Base-by-base conservation (phyloP, 2,329 filamentous ascomycete species). In the Aspergillus ruber region DNA sequence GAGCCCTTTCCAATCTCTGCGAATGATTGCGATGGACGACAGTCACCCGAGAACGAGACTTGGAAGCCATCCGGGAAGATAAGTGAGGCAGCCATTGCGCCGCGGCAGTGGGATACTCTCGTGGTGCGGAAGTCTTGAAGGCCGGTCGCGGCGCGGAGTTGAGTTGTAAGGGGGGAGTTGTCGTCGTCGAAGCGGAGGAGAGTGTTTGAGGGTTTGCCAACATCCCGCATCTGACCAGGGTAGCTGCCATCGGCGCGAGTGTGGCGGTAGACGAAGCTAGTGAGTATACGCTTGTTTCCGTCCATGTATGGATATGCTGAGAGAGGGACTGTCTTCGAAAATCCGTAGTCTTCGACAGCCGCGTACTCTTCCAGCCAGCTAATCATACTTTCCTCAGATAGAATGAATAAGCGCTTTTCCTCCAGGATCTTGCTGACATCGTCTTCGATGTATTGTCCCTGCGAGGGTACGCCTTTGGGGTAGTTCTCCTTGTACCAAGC, bases 11-110 rank as follows among this genome's bases (percentile, higher is more conserved):
- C 94, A 44, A 91, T 85, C 10, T 68, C 56, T 0, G 82, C 81
- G 62, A 98, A 96, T 0, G 71, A 63, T 2, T 71, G 59, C 3
- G 82, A 88, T 0, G 93, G 93, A 6, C 93, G 81, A 65, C 91
- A 97, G 72, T 98, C 93, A 47, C 93, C 93, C 4, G 88, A 95
- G 71, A 95, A 98, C 41, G 89, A 88, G 48, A 95, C 77, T 64
- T 91, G 93, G 65, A 98, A 86, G 15, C 83, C 85, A 1, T 82
- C 81, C 0, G 85, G 80, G 67, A 91, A 91, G 8, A 86, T 87
- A 18, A 97, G 73, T 17, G 84, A 83, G 2, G 86, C 81, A 0
- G 86, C 93, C 62, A 86, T 81, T 1, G 93, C 82, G 23, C 83
- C 83, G 57, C 80, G 77, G 72, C 93, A 98, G 71, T 98, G 93